These are phyloP conservation scores for Gossypium australe DNA, from an alignment of 345 rosid genomes.

Conservation along the genomic window DNA sequence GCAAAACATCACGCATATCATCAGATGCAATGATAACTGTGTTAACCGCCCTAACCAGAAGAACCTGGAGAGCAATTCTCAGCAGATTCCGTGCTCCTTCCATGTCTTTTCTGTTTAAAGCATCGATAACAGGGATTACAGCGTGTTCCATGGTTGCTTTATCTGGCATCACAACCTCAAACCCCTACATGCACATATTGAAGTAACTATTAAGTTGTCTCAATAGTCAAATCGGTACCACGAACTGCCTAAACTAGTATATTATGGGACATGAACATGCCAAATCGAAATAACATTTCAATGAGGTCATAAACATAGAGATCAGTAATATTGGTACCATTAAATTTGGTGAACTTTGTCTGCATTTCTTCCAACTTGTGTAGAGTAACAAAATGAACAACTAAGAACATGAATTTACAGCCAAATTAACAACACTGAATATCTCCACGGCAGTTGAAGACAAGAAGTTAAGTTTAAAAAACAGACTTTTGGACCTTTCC, in stretches of 20 bases:
- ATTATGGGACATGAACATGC: not conserved
- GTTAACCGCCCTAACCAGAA: conserved; percentile 55
- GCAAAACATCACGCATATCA: conserved; percentile 48
- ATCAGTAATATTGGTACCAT: not conserved
- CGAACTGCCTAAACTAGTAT: not conserved
- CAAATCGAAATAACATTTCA: not conserved
- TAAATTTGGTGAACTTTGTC: not conserved
- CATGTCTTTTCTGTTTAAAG: conserved; percentile 43
- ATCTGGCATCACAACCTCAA: conserved; percentile 67
- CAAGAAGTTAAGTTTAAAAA: not conserved
- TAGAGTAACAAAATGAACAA: not conserved
- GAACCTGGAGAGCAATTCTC: conserved; percentile 56
- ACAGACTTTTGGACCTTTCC: not conserved
- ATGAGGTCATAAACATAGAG: not conserved
- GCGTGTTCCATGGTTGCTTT: conserved; percentile 52
- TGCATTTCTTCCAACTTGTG: not conserved
- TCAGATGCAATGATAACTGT: conserved; percentile 54
- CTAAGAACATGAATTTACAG: not conserved
- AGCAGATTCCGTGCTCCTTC: conserved; percentile 56
- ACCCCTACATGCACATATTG: conserved; percentile 37
- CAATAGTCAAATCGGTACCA: not conserved
- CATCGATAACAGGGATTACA: conserved; percentile 42
- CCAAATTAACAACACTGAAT: not conserved
- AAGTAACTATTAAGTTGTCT: not conserved
- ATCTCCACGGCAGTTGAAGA: not conserved